Evolutionary conservation across 2,329 filamentous ascomycete genomes (phyloP).

Genomic region (Coniochaeta ligniaria): DNA sequence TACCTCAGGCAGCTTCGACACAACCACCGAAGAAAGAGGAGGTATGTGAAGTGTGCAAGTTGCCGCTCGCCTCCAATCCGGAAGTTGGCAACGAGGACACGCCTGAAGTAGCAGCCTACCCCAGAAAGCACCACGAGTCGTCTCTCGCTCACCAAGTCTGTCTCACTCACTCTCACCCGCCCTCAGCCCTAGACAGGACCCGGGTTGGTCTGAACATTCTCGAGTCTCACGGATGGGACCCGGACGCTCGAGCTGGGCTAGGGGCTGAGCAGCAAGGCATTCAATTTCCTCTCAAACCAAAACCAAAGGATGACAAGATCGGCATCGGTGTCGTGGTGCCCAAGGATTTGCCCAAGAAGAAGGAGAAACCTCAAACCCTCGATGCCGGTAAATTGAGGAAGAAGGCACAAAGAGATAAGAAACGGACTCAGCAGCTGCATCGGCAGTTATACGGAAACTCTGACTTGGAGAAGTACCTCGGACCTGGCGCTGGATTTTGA

Average conservation of each 20-base stretch:
- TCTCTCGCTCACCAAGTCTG: slow-evolving; percentile 67
- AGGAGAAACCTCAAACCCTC: slow-evolving; percentile 41
- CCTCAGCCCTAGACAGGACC: slow-evolving; percentile 62
- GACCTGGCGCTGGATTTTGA: slow-evolving; percentile 18
- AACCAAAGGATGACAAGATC: slow-evolving; percentile 64
- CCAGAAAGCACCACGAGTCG: slow-evolving; percentile 39
- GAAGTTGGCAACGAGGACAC: slow-evolving; percentile 4
- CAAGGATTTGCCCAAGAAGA: slow-evolving; percentile 30
- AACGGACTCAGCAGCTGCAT: slow-evolving; percentile 55
- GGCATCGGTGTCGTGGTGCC: slow-evolving; percentile 57
- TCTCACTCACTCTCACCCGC: slow-evolving; percentile 62
- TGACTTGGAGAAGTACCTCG: slow-evolving; percentile 71
- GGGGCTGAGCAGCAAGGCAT: slow-evolving; percentile 67
- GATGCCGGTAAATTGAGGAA: slow-evolving; percentile 66
- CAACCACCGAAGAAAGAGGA: not conserved
- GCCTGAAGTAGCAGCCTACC: slow-evolving; percentile 16
- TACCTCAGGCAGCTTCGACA: slow-evolving; percentile 32
- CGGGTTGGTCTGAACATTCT: slow-evolving; percentile 64
- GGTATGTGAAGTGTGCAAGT: slow-evolving; percentile 51
- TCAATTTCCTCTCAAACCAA: slow-evolving; percentile 65
- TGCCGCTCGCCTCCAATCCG: slow-evolving; percentile 34
- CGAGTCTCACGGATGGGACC: slow-evolving; percentile 64
- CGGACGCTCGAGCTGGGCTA: slow-evolving; percentile 63
- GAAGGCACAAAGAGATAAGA: slow-evolving; percentile 53
- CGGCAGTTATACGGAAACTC: slow-evolving; percentile 67